These are phyloP conservation scores for Penicillium odoratum DNA, from an alignment of 495 filamentous ascomycete genomes.

Conservation along the genomic window DNA sequence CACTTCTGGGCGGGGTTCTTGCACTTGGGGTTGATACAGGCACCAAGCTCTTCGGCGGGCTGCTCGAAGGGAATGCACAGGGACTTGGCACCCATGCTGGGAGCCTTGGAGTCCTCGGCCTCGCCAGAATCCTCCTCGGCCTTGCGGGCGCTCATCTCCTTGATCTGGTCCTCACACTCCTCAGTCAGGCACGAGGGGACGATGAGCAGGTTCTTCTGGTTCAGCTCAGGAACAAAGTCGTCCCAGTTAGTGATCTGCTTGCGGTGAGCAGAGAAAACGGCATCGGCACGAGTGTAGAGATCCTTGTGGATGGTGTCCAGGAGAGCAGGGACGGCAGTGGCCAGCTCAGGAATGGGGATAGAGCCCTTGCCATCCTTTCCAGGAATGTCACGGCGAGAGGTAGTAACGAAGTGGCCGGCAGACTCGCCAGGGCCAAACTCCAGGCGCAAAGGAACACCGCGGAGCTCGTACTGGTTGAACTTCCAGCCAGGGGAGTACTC, in stretches of 20 bases:
- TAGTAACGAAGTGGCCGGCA: slow-evolving; percentile 77
- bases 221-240: slow-evolving; percentile 82
- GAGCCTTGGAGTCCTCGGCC: slow-evolving; percentile 75
- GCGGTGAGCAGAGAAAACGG: slow-evolving; percentile 73
- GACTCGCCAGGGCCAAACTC: slow-evolving; percentile 95
- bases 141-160: slow-evolving; percentile 78
- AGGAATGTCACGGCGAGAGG: slow-evolving; percentile 78
- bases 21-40: slow-evolving; percentile 89
- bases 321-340: slow-evolving; percentile 68
- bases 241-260: slow-evolving; percentile 83
- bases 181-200: slow-evolving; percentile 81
- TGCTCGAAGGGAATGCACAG: slow-evolving; percentile 98
- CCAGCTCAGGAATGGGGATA: slow-evolving; percentile 70
- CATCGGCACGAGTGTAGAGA: slow-evolving; percentile 80
- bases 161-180: slow-evolving; percentile 90
- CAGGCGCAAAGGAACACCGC: slow-evolving; percentile 87
- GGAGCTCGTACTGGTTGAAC: slow-evolving; percentile 97
- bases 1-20: slow-evolving; percentile 68
- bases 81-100: slow-evolving; percentile 95
- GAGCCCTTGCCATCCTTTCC: slow-evolving; percentile 68
- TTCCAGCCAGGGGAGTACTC: slow-evolving; percentile 93
- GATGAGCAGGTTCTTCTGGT: slow-evolving; percentile 85
- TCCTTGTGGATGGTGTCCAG: slow-evolving; percentile 87
- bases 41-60: slow-evolving; percentile 73
- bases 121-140: slow-evolving; percentile 63